Evolutionary conservation across 306 rosid species (phyloP), one percentile per base, ranked within the genome.

Genomic region (Potentilla sterilis): DNA sequence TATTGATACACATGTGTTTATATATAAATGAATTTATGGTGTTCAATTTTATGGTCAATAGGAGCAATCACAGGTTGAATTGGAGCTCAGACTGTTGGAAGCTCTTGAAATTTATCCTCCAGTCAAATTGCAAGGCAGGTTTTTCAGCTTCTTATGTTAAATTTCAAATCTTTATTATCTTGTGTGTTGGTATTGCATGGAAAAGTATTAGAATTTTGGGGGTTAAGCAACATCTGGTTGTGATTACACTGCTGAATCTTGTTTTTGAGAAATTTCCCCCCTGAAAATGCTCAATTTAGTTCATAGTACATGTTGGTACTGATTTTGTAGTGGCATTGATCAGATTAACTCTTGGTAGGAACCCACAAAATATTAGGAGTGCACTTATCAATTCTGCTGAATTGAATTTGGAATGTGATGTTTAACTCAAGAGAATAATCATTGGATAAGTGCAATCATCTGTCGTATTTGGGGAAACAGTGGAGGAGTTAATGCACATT

Each of bases 61-160:
- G 98, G 99, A 90, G 65, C 96, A 86, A 73, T 62, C 92, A 8
- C 93, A 90, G 86, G 89, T 88, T 77, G 96, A 96, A 81, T 86
- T 96, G 90, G 99, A 96, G 89, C 88, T 96, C 13, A 85, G 77
- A 75, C 55, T 96, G 65, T 81, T 96, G 73, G 87, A 90, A 80
- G 99, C 93, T 74, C 83, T 96, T 58, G 97, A 90, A 80, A 78
- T 89, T 80, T 96, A 92, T 75, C 96, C 99, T 70, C 93, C 91
- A 1, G 77, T 73, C 6, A 92, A 90, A 78, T 86, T 96, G 24
- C 90, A 87, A 90, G 99, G 95, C 76, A 78, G 42, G 81, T 81
- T 63, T 73, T 22, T 73, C 28, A 46, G 19, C 54, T 73, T 32
- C 32, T 66, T 47, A 71, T 51, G 49, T 21, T 19, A 3, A 40